Conservation (phyloP, 1,284 basidiomycete species). For the Tylopilus microsporus region DNA sequence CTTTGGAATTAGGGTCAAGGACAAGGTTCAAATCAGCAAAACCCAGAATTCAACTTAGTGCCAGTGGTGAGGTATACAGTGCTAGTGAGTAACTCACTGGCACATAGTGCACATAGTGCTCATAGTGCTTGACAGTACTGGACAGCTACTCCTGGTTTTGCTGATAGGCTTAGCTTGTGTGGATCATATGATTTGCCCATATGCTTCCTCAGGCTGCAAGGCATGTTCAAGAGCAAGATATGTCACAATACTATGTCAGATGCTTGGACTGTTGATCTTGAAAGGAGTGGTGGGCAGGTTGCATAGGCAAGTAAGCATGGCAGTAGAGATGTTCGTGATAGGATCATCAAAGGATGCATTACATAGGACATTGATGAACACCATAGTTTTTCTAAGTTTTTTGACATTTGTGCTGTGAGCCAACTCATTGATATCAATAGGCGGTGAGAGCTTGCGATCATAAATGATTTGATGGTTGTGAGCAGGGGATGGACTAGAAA, state of each 20-base stretch:
- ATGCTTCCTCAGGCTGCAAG: background rate
- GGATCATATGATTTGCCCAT: background rate
- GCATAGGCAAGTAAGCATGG: background rate
- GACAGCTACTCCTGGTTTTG: too few species aligned
- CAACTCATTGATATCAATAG: too few species aligned
- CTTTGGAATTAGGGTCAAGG: too few species aligned
- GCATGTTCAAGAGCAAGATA: constrained; percentile 1
- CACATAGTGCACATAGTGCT: too few species aligned
- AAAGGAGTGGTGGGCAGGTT: background rate
- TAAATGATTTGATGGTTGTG: too few species aligned
- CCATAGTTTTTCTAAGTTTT: background rate
- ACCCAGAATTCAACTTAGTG: too few species aligned
- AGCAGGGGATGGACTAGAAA: too few species aligned
- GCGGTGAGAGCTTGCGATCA: too few species aligned
- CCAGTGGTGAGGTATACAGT: too few species aligned
- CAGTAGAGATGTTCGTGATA: background rate
- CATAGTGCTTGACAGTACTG: too few species aligned
- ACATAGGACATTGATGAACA: background rate
- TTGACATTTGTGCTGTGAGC: too few species aligned
- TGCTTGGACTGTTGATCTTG: background rate
- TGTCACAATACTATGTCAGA: background rate
- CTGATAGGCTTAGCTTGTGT: background rate
- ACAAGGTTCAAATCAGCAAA: background rate
- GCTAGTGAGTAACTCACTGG: too few species aligned
- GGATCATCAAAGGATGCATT: background rate